phyloP scores from a whole-genome alignment of 2,329 filamentous ascomycete species.

The Acephala macrosclerotiorum region DNA sequence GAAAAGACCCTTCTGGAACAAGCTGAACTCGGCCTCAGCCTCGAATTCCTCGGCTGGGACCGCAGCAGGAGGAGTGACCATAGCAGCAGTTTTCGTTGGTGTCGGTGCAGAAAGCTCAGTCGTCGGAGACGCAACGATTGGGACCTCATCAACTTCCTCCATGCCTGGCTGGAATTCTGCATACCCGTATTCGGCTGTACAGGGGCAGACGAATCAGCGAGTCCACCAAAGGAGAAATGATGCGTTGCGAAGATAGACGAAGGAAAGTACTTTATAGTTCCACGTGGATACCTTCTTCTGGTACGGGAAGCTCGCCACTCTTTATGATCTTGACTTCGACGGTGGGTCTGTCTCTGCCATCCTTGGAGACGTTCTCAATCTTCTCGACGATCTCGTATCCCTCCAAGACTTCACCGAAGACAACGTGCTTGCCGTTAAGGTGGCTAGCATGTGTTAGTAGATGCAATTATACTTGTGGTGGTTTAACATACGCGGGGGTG shows the following conservation, averaged over 20 bases:
- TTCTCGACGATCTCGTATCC: slow-evolving; percentile 82
- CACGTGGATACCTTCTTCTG: slow-evolving; percentile 90
- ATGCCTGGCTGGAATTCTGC: slow-evolving; percentile 43
- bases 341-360: slow-evolving; percentile 70
- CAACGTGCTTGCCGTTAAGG: slow-evolving; percentile 85
- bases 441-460: slow-evolving; percentile 56
- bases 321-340: slow-evolving; percentile 78
- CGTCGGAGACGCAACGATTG: slow-evolving; percentile 25
- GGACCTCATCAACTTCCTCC: slow-evolving; percentile 37
- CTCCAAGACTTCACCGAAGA: slow-evolving; percentile 89
- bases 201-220: slow-evolving; percentile 43
- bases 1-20: slow-evolving; percentile 58
- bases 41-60: slow-evolving; percentile 32
- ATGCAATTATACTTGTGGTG: neutral
- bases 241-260: slow-evolving; percentile 15
- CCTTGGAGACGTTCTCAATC: slow-evolving; percentile 77
- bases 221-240: slow-evolving; percentile 30
- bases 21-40: slow-evolving; percentile 47
- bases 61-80: slow-evolving; percentile 28
- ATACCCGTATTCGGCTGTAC: slow-evolving; percentile 41
- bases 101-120: slow-evolving; percentile 20
- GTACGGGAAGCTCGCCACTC: slow-evolving; percentile 84
- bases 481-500: slow-evolving; percentile 70
- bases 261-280: slow-evolving; percentile 71
- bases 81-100: slow-evolving; percentile 25